Evolutionary conservation across 176 grass and related monocot species (phyloP), one percentile per base, ranked within the genome.

Genomic region (Rhynchospora tenuis): DNA sequence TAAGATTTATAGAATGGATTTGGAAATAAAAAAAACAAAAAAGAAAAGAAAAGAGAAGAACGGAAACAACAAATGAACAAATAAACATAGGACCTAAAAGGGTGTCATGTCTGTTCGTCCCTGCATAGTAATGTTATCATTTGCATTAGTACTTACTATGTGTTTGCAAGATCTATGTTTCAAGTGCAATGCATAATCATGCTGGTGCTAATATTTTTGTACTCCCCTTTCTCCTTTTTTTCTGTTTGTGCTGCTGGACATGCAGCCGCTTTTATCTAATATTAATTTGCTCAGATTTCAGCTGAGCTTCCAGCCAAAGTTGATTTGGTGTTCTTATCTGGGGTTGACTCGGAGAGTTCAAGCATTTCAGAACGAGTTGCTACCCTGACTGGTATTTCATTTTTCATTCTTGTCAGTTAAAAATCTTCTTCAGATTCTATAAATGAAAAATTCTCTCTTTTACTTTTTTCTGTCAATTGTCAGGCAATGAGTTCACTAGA

Each of bases 301-400:
- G 73, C 85, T 42, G 90, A 84, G 68, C 64, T 84, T 78, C 79
- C 91, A 86, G 74, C 91, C 50, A 87, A 92, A 95, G 69, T 95
- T 69, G 96, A 98, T 87, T 84, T 98, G 59, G 89, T 83, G 42
- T 95, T 99, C 72, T 76, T 99, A 68, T 99, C 93, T 90, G 93
- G 91, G 63, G 76, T 83, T 59, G 19, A 81, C 60, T 85, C 83
- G 60, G 69, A 73, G 68, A 86, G 45, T 81, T 80, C 89, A 83
- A 90, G 62, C 79, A 86, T 81, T 46, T 73, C 87, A 86, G 89
- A 93, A 79, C 82, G 93, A 14, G 73, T 91, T 75, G 60, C 85
- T 80, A 90, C 57, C 72, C 84, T 98, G 85, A 95, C 93, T 84
- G 96, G 96, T 98, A 85, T 60, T 84, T 84, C 11, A 38, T 17